Evolutionary conservation across 2,329 filamentous ascomycete genomes (phyloP).

Genomic region (Phialophora macrospora): DNA sequence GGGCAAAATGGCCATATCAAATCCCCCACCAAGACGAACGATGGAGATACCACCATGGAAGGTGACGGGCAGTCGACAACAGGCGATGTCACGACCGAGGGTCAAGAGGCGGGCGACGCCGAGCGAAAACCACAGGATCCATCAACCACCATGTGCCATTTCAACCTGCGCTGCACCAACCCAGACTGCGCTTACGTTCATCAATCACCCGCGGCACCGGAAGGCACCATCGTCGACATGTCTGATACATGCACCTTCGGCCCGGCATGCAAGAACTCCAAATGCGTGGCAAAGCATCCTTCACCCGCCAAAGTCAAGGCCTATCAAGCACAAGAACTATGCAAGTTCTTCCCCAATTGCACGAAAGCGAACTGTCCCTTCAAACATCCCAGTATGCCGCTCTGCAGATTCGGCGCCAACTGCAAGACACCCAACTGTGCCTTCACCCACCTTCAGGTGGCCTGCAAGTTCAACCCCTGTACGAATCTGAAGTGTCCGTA

Average conservation of each 20-base stretch:
- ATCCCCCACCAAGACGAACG: conserved; percentile 22
- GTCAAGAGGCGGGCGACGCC: conserved; percentile 57
- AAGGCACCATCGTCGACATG: conserved; percentile 76
- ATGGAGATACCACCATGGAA: conserved; percentile 33
- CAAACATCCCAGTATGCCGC: conserved; percentile 82
- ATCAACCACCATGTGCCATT: conserved; percentile 78
- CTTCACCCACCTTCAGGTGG: conserved; percentile 82
- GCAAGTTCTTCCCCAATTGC: conserved; percentile 91
- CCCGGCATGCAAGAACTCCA: conserved; percentile 91
- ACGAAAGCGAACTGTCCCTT: conserved; percentile 87
- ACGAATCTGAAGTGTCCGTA: conserved; percentile 85
- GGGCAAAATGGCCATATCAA: conserved; percentile 36
- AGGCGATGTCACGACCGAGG: conserved; percentile 55
- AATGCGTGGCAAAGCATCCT: conserved; percentile 89
- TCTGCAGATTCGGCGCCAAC: conserved; percentile 88
- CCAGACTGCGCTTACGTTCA: conserved; percentile 91
- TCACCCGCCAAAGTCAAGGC: conserved; percentile 80
- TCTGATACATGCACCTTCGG: conserved; percentile 82
- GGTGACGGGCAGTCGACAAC: conserved; percentile 35
- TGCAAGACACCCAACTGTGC: conserved; percentile 83
- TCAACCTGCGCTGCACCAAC: conserved; percentile 86
- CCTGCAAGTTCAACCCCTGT: conserved; percentile 91
- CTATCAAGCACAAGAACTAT: conserved; percentile 82
- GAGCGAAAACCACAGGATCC: conserved; percentile 56
- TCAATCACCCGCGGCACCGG: conserved; percentile 86